phyloP scores from a whole-genome alignment of 1,139 yeast species.

The Diutina scorzettiae region DNA sequence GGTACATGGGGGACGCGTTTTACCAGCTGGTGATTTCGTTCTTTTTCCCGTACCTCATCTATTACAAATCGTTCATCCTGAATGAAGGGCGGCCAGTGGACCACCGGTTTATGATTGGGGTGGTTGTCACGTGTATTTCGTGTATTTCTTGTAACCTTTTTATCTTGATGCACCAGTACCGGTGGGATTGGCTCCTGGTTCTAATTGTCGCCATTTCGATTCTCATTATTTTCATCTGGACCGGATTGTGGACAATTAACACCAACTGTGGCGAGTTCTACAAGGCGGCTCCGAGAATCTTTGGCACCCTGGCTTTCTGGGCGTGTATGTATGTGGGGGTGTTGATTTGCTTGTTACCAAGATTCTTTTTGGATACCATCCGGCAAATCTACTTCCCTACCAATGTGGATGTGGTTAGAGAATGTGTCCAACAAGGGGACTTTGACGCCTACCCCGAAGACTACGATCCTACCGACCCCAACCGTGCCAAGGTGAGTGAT shows the following conservation, averaged over 20 bases:
- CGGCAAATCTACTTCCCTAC: constrained; percentile 56
- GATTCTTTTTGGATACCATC: constrained; percentile 54
- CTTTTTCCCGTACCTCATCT: constrained; percentile 73
- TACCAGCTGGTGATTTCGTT: constrained; percentile 80
- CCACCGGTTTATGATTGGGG: constrained; percentile 82
- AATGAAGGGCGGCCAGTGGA: constrained; percentile 56
- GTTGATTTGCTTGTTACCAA: constrained; percentile 62
- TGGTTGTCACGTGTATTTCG: constrained; percentile 66
- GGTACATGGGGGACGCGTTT: constrained; percentile 77
- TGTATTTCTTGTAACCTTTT: constrained; percentile 72
- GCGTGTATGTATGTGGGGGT: constrained; percentile 66
- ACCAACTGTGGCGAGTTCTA: constrained; percentile 58
- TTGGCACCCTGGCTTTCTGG: constrained; percentile 72
- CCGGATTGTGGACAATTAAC: constrained; percentile 74
- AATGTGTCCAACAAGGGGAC: constrained; percentile 52
- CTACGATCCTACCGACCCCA: constrained; percentile 57
- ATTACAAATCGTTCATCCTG: constrained; percentile 43
- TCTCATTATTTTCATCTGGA: constrained; percentile 68
- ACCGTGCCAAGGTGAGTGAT: constrained; percentile 20
- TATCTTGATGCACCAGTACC: constrained; percentile 68
- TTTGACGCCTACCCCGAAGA: constrained; percentile 43
- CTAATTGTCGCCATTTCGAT: constrained; percentile 54
- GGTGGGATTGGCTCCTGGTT: constrained; percentile 89
- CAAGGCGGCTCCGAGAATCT: constrained; percentile 50
- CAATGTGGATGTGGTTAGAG: constrained; percentile 82